A percentile compares a stretch with the other conserved stretches of the same genome.
These are phyloP conservation scores for Glycine soja DNA, from an alignment of 306 rosid species.

Conservation along the genomic window DNA sequence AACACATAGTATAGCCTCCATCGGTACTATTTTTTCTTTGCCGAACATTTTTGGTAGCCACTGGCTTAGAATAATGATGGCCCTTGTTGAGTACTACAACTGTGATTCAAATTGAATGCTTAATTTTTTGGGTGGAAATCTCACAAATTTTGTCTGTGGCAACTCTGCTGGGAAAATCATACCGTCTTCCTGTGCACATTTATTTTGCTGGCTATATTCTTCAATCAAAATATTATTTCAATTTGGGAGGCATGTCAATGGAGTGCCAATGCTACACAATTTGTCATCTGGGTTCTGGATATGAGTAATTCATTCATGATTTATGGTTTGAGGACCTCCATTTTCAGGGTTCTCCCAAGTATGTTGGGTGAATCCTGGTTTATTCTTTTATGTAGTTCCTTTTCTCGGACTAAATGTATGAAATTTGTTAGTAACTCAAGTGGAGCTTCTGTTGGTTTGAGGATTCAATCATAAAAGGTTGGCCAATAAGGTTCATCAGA, in stretches of 20 bases:
- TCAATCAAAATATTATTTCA: not conserved
- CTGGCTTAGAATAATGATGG: not conserved
- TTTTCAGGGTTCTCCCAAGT: not conserved
- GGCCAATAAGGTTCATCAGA: not conserved
- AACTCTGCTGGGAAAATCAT: not conserved
- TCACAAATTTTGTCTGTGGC: not conserved
- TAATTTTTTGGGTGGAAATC: not conserved
- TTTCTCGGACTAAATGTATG: not conserved
- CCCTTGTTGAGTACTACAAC: not conserved
- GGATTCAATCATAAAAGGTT: not conserved
- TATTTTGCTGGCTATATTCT: not conserved
- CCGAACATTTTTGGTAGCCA: constrained; percentile 7
- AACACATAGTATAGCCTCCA: constrained; percentile 9
- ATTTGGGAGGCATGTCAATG: constrained; percentile 2
- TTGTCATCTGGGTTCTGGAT: not conserved
- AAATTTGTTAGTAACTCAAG: not conserved
- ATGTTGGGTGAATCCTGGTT: not conserved
- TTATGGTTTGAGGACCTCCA: not conserved
- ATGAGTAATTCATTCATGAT: not conserved
- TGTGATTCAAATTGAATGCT: constrained; percentile 6
- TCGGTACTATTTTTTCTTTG: constrained; percentile 36
- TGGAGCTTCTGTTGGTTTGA: not conserved
- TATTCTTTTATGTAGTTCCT: not conserved
- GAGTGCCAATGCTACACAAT: not conserved
- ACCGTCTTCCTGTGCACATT: not conserved